A percentile compares a stretch with the other conserved stretches of the same genome.
These are phyloP conservation scores for Tephrocybe sp. DNA, from an alignment of 768 basidiomycete genomes.

Conservation along the genomic window DNA sequence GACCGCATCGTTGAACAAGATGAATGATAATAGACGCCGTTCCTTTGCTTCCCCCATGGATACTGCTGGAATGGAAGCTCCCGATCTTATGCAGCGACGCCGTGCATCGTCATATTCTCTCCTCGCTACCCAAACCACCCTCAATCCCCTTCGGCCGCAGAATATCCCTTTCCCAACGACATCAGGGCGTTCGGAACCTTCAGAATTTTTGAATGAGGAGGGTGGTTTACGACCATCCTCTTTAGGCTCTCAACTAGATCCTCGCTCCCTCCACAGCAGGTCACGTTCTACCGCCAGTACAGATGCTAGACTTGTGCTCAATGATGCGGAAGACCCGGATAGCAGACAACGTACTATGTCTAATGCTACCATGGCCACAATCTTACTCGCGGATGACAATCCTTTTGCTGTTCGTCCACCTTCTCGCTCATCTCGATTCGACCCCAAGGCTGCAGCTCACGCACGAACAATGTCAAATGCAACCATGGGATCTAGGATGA, in stretches of 20 bases:
- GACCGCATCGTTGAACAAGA: conserved; percentile 32
- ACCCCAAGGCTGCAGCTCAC: conserved; percentile 68
- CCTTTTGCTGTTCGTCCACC: conserved; percentile 70
- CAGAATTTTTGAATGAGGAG: conserved; percentile 18
- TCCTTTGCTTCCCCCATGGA: conserved; percentile 61
- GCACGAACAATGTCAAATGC: conserved; percentile 61
- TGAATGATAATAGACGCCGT: conserved; percentile 42
- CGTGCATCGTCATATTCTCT: conserved; percentile 49
- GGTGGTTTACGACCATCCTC: conserved; percentile 6
- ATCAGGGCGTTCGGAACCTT: conserved; percentile 51
- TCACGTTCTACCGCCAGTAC: conserved; percentile 51
- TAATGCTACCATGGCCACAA: conserved; percentile 44
- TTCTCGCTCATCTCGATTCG: conserved; percentile 68
- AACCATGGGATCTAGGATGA: conserved; percentile 62
- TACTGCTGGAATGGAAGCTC: conserved; percentile 42
- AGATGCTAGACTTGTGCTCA: conserved; percentile 43
- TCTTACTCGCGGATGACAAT: conserved; percentile 48
- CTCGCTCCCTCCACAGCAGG: conserved; percentile 35
- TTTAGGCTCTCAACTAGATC: conserved; percentile 11
- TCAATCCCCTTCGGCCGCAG: conserved; percentile 30
- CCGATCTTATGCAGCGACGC: conserved; percentile 43
- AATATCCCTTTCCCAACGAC: conserved; percentile 65
- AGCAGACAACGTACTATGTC: conserved; percentile 33
- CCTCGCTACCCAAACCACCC: conserved; percentile 31
- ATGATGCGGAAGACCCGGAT: conserved; percentile 25